These are phyloP conservation scores for Citrus sinensis DNA, from an alignment of 345 rosid species.

Conservation along the genomic window DVS_A1.0 CM039162.1:25452501-25453000, in stretches of 20 bases:
- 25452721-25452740: not conserved
- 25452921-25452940: not conserved
- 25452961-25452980: not conserved
- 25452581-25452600: not conserved
- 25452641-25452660: not conserved
- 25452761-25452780: not conserved
- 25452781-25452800: not conserved
- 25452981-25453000: slow-evolving; percentile 2
- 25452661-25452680: not conserved
- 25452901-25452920: not conserved
- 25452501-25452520: slow-evolving; percentile 59
- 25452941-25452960: not conserved
- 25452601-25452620: not conserved
- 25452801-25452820: not conserved
- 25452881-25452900: not conserved
- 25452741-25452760: slow-evolving; percentile 1
- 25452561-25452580: not conserved
- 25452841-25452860: not conserved
- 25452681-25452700: not conserved
- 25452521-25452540: slow-evolving; percentile 70
- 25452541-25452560: slow-evolving; percentile 43
- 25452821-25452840: not conserved
- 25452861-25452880: not conserved
- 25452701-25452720: not conserved
- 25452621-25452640: not conserved